Evolutionary conservation across 140 eudicot species (phyloP), one percentile per base, ranked within the genome.

Genomic region (Stevia rebaudiana): DNA sequence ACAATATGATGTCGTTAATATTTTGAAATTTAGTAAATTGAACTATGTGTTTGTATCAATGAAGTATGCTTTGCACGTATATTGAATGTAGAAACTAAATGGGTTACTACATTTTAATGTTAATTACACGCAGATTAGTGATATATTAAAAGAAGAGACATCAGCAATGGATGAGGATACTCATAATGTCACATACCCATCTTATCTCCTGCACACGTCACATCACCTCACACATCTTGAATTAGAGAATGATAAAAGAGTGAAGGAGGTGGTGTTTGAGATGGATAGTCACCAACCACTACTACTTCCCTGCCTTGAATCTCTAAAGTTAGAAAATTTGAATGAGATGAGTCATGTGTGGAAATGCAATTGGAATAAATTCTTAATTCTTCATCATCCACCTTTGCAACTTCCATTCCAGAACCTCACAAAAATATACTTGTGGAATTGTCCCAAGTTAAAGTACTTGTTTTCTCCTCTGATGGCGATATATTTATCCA

Each of bases 231-330:
- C n/a, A 44, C 2, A 15, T 15, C 22, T 44, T n/a, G 0, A 44
- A n/a, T 15, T 44, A 4, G 0, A 0, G 0, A 1, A 13, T 2
- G 40, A 54, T 54, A 3, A 54, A 54, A 54, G 61, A 54, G 41
- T 54, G 13, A 18, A 16, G 52, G 52, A 54, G 41, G 61, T 30
- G 41, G 22, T 54, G 61, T 54, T 54, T n/a, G 61, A 54, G 6
- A 54, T 54, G 61, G 61, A 54, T 54, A 28, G 23, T 54, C 61
- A 7, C 12, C 11, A 4, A 6, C 61, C 19, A 53, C 59, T 11
- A 25, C 61, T 24, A 5, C 61, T 53, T 13, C 61, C 40, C 21
- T 54, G 13, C 41, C 61, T 54, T 54, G 6, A 54, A 0, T 0
- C 8, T 28, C 18, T 54, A 15, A 0, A 0, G 2, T 13, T 28